Conservation (phyloP, 768 basidiomycete genomes). For the Roridomyces roridus region DNA sequence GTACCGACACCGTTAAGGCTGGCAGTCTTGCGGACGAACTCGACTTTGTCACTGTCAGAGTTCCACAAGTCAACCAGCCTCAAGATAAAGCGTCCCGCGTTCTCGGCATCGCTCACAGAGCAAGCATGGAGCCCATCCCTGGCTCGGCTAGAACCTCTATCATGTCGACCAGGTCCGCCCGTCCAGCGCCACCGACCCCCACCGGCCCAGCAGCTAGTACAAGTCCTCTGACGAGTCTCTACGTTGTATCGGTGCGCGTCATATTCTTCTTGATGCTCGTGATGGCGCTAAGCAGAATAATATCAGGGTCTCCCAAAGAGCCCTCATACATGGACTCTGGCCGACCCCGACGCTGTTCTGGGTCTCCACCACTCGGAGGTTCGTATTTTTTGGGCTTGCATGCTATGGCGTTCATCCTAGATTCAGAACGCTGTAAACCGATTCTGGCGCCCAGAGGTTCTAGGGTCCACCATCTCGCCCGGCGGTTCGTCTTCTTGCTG, state of each 20-base stretch:
- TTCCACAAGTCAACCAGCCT: slow-evolving; percentile 34
- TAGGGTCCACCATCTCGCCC: slow-evolving; percentile 86
- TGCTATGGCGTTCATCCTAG: no score
- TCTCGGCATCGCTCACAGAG: slow-evolving; percentile 75
- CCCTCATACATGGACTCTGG: slow-evolving; percentile 89
- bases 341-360: slow-evolving; percentile 82
- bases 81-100: slow-evolving; percentile 80
- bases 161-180: slow-evolving; percentile 74
- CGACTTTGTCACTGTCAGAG: slow-evolving; percentile 73
- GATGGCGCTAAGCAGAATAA: no score
- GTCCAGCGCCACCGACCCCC: slow-evolving; percentile 59
- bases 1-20: slow-evolving; percentile 39
- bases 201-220: slow-evolving; percentile 76
- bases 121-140: slow-evolving; percentile 85
- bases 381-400: no score
- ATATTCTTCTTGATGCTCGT: no score
- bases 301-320: slow-evolving; percentile 77
- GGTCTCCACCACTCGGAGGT: slow-evolving; percentile 85
- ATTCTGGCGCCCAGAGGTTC: slow-evolving; percentile 92
- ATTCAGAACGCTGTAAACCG: slow-evolving; percentile 84
- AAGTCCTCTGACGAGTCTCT: slow-evolving; percentile 80
- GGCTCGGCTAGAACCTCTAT: slow-evolving; percentile 78
- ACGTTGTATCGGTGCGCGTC: slow-evolving; percentile 65
- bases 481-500: slow-evolving; percentile 49
- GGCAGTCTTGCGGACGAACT: slow-evolving; percentile 70